These are phyloP conservation scores for Ramaria sp. DNA, from an alignment of 768 basidiomycete species.

Conservation along the genomic window DNA sequence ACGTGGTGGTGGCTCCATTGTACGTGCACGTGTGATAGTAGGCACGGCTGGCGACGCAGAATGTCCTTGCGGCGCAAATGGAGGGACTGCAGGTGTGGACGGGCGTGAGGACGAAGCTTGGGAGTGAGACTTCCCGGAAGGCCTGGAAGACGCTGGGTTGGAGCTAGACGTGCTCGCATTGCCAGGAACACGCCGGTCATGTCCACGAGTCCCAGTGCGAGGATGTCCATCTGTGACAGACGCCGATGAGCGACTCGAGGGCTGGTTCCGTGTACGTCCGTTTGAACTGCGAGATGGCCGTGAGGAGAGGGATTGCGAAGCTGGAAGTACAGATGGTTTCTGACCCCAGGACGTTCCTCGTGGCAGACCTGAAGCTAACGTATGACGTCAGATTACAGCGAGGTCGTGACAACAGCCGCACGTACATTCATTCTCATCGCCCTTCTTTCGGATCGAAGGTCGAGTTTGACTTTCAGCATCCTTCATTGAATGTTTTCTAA, in stretches of 20 bases:
- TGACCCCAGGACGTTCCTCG: slow-evolving; percentile 7
- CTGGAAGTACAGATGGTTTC: slow-evolving; percentile 1
- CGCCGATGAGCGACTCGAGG: slow-evolving; percentile 8
- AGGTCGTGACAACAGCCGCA: background rate
- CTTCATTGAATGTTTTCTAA: slow-evolving; percentile 88
- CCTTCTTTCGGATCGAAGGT: slow-evolving; percentile 40
- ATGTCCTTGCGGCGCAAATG: slow-evolving; percentile 15
- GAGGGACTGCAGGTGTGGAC: slow-evolving; percentile 34
- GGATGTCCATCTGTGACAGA: slow-evolving; percentile 11
- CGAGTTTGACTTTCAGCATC: slow-evolving; percentile 66
- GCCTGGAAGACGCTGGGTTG: slow-evolving; percentile 27
- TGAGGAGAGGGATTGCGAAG: slow-evolving; percentile 1
- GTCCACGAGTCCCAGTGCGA: slow-evolving; percentile 23
- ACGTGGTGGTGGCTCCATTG: slow-evolving; percentile 21
- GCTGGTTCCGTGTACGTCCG: background rate
- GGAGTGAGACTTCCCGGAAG: slow-evolving; percentile 31
- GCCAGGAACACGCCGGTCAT: slow-evolving; percentile 29
- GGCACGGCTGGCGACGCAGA: slow-evolving; percentile 6
- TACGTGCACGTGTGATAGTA: slow-evolving; percentile 6
- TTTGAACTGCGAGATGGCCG: background rate
- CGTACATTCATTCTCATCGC: slow-evolving; percentile 39
- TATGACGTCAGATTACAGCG: background rate
- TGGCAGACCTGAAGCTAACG: background rate
- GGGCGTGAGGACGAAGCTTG: slow-evolving; percentile 47
- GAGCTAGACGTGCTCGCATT: slow-evolving; percentile 18